Evolutionary conservation across 2,329 filamentous ascomycete species (phyloP).

Genomic region (Thelonectria discophora): DNA sequence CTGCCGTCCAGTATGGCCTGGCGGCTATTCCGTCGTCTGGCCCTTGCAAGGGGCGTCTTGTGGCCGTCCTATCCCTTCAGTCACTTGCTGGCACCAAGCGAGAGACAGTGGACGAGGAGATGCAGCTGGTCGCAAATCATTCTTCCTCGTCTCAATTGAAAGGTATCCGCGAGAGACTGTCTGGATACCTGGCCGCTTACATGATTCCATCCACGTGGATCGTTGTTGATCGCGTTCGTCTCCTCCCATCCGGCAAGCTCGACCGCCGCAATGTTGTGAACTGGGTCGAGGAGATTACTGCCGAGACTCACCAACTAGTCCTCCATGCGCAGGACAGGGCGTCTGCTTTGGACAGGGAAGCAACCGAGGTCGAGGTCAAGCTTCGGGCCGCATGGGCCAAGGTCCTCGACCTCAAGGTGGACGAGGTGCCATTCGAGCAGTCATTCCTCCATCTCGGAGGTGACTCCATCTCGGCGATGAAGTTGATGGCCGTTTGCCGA

Average conservation of each 20-base stretch:
- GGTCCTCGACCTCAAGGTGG: slow-evolving; percentile 11
- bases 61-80: slow-evolving; percentile 21
- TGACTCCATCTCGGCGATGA: slow-evolving; percentile 36
- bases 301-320: slow-evolving; percentile 15
- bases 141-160: not conserved
- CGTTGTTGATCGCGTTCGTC: slow-evolving; percentile 15
- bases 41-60: slow-evolving; percentile 21
- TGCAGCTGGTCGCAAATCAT: slow-evolving; percentile 7
- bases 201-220: slow-evolving; percentile 35
- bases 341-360: slow-evolving; percentile 22
- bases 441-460: slow-evolving; percentile 34
- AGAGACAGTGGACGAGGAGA: not conserved
- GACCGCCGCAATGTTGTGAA: slow-evolving; percentile 7
- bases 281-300: slow-evolving; percentile 24
- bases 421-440: slow-evolving; percentile 27
- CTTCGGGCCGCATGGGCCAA: slow-evolving; percentile 29
- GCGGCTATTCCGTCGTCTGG: slow-evolving; percentile 20
- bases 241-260: slow-evolving; percentile 32
- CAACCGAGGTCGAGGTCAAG: slow-evolving; percentile 13
- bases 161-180: slow-evolving; percentile 21
- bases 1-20: slow-evolving; percentile 23
- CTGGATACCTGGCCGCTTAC: slow-evolving; percentile 21
- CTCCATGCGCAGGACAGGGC: slow-evolving; percentile 22
- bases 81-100: not conserved
- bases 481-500: slow-evolving; percentile 34